These are phyloP conservation scores for Trypanosoma theileri DNA, from an alignment of 208 protist genomes.

Conservation along the genomic window DNA sequence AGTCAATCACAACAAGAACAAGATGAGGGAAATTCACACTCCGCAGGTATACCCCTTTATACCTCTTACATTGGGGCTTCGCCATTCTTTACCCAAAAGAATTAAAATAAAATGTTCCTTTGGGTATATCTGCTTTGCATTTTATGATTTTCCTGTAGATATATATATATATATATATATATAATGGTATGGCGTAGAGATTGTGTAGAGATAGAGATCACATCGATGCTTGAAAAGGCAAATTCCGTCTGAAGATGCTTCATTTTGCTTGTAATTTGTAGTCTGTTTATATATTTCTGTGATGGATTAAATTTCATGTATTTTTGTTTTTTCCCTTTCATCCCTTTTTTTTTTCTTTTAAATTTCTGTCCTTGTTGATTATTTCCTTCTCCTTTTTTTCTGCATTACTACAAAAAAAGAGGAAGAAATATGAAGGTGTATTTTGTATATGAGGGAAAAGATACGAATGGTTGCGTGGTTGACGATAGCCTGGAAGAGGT, in stretches of 20 bases:
- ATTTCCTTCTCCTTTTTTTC: background rate
- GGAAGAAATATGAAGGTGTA: conserved; percentile 62
- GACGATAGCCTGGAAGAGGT: conserved; percentile 29
- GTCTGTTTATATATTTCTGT: too few species aligned
- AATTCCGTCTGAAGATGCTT: too few species aligned
- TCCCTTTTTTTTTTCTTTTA: conserved; percentile 3
- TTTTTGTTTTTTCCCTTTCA: too few species aligned
- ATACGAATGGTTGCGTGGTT: conserved; percentile 34
- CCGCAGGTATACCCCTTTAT: background rate
- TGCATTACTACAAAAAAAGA: background rate
- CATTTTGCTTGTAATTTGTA: too few species aligned
- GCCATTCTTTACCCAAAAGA: background rate
- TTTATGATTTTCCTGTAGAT: background rate
- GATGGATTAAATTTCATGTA: too few species aligned
- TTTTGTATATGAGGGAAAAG: conserved; percentile 69
- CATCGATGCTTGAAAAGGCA: too few species aligned
- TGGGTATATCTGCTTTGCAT: too few species aligned
- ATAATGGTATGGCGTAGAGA: too few species aligned
- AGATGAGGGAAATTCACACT: background rate
- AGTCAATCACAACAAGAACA: background rate
- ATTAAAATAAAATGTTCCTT: conserved; percentile 4
- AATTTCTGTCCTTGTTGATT: conserved; percentile 3
- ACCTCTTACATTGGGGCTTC: background rate
- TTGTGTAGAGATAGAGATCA: too few species aligned
- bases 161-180: background rate